Conservation (phyloP, 2,329 filamentous ascomycete species). For the Colletotrichum siamense region DNA sequence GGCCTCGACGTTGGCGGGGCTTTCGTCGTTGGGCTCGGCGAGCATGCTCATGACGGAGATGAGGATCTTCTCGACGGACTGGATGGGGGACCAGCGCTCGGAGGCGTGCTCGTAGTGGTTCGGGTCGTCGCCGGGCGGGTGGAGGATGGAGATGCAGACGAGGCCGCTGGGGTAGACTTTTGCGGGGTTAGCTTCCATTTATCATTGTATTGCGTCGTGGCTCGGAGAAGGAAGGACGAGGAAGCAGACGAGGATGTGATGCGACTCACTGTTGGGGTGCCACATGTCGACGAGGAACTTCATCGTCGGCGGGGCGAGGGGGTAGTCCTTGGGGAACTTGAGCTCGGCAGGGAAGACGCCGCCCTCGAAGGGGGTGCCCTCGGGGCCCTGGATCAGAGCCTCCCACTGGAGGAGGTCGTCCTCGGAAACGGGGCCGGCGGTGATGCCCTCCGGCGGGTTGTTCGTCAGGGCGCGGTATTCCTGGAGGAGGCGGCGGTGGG, state of each 20-base stretch:
- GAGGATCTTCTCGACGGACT: slow-evolving; percentile 96
- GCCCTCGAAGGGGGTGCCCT: slow-evolving; percentile 94
- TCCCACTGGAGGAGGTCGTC: slow-evolving; percentile 98
- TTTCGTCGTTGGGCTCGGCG: slow-evolving; percentile 96
- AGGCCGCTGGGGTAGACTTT: slow-evolving; percentile 89
- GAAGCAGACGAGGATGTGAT: not conserved
- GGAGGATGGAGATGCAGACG: slow-evolving; percentile 98
- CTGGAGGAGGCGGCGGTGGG: slow-evolving; percentile 84
- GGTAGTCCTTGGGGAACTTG: slow-evolving; percentile 95
- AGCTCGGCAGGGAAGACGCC: slow-evolving; percentile 95
- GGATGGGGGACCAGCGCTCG: slow-evolving; percentile 95
- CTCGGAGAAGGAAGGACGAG: not conserved
- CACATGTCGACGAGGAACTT: slow-evolving; percentile 93
- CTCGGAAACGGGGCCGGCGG: slow-evolving; percentile 89
- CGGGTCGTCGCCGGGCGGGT: slow-evolving; percentile 94
- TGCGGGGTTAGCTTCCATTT: not conserved
- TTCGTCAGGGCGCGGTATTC: slow-evolving; percentile 95
- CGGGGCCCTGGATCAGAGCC: slow-evolving; percentile 92
- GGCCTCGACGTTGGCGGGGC: slow-evolving; percentile 93
- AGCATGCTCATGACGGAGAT: slow-evolving; percentile 99
- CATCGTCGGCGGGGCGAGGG: slow-evolving; percentile 95
- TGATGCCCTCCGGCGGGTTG: slow-evolving; percentile 97
- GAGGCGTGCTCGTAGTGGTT: slow-evolving; percentile 98
- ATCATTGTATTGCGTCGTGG: not conserved
- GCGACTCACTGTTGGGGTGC: slow-evolving; percentile 85